A percentile compares a stretch with the other conserved stretches of the same genome.
Conservation (phyloP, 2,329 filamentous ascomycete genomes). For the Neonectria ditissima region DNA sequence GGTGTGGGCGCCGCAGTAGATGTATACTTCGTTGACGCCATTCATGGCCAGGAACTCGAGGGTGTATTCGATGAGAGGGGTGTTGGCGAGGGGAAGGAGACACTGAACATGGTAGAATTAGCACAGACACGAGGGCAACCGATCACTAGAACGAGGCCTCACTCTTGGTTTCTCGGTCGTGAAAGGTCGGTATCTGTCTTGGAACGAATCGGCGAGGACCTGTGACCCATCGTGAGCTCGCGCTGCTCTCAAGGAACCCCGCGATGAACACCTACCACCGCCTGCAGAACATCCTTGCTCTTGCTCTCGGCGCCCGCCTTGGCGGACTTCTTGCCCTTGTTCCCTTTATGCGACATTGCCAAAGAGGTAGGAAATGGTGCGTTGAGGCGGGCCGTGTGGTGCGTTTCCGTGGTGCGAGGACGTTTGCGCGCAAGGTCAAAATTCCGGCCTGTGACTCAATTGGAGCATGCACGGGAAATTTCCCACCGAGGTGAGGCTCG, state of each 20-base stretch:
- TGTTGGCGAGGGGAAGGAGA: constrained; percentile 92
- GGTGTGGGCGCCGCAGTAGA: constrained; percentile 90
- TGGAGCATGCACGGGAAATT: constrained; percentile 38
- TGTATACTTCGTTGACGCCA: constrained; percentile 91
- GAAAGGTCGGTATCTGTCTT: constrained; percentile 90
- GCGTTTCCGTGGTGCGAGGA: constrained; percentile 32
- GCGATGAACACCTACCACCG: constrained; percentile 60
- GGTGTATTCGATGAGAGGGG: constrained; percentile 95
- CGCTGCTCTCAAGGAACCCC: constrained; percentile 40
- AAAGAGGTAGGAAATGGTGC: constrained; percentile 26
- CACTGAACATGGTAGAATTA: constrained; percentile 68
- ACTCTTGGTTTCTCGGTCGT: constrained; percentile 90
- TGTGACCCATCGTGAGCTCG: constrained; percentile 52
- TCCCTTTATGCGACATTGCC: constrained; percentile 61
- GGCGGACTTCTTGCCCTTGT: constrained; percentile 66
- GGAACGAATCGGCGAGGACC: constrained; percentile 94
- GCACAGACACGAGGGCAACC: constrained; percentile 6
- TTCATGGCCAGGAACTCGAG: constrained; percentile 96
- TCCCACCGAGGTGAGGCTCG: constrained; percentile 39
- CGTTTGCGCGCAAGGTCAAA: constrained; percentile 36
- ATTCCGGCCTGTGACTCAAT: constrained; percentile 49
- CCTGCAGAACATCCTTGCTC: constrained; percentile 69
- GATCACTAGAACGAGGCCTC: constrained; percentile 48
- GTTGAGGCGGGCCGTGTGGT: constrained; percentile 25
- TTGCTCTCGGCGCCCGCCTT: constrained; percentile 66